These are phyloP conservation scores for Lepidopterella palustris DNA, from an alignment of 495 filamentous ascomycete genomes.

Conservation along the genomic window DNA sequence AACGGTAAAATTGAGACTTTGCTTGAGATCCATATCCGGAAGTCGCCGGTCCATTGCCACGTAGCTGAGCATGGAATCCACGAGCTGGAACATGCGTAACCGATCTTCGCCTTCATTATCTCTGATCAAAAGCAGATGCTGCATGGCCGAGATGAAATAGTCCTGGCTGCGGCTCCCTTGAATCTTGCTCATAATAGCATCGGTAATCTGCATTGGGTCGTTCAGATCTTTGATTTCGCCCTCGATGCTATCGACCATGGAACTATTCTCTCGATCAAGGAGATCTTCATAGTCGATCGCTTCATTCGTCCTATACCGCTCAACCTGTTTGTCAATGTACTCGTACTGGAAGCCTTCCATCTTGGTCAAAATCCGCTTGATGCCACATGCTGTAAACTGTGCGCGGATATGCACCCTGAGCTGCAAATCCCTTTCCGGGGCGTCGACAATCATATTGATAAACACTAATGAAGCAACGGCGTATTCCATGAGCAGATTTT, in stretches of 20 bases:
- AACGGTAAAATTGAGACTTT: conserved; percentile 94
- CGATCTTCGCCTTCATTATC: conserved; percentile 91
- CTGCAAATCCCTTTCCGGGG: conserved; percentile 80
- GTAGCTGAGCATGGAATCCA: conserved; percentile 96
- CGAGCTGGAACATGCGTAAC: conserved; percentile 93
- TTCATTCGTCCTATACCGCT: conserved; percentile 87
- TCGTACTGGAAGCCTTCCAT: conserved; percentile 99
- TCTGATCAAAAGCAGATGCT: conserved; percentile 88
- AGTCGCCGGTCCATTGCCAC: conserved; percentile 96
- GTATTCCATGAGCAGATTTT: conserved; percentile 98
- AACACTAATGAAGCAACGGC: conserved; percentile 90
- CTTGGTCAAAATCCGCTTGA: conserved; percentile 89
- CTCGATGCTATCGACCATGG: conserved; percentile 82
- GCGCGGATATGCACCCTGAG: conserved; percentile 89
- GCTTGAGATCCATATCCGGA: conserved; percentile 95
- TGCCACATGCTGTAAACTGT: conserved; percentile 92
- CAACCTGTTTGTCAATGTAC: conserved; percentile 95
- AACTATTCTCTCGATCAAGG: conserved; percentile 82
- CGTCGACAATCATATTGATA: conserved; percentile 95
- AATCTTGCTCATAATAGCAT: conserved; percentile 85
- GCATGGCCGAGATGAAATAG: conserved; percentile 92
- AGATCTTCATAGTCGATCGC: conserved; percentile 98
- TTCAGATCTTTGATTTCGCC: conserved; percentile 90
- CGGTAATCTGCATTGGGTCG: conserved; percentile 86
- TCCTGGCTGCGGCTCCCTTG: conserved; percentile 79